These are phyloP conservation scores for Heterobasidion irregulare DNA, from an alignment of 1,284 basidiomycete genomes.

Conservation along the genomic window DNA sequence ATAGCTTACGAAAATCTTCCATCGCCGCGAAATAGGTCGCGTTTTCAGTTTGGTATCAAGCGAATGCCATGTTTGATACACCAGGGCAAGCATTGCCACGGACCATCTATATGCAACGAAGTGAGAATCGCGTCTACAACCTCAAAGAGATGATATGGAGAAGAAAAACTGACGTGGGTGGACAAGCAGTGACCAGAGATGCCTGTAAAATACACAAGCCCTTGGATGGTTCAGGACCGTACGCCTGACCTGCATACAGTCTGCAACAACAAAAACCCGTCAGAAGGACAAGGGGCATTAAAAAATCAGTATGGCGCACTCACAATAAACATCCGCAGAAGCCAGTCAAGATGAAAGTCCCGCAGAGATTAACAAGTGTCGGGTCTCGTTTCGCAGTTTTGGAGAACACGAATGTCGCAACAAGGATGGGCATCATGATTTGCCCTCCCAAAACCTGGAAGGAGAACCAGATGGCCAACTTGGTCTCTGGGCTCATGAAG, in stretches of 20 bases:
- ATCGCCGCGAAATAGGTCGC: neutral
- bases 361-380: conserved; percentile 43
- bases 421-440: conserved; percentile 37
- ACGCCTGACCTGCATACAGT: conserved; percentile 25
- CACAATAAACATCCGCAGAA: conserved; percentile 31
- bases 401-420: conserved; percentile 35
- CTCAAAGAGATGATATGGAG: neutral
- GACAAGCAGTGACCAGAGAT: conserved; percentile 31
- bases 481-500: neutral
- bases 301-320: conserved; percentile 18
- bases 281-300: neutral
- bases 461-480: conserved; percentile 27
- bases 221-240: conserved; percentile 30
- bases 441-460: conserved; percentile 42
- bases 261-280: conserved; percentile 7
- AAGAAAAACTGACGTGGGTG: conserved; percentile 31
- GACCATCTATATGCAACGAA: conserved; percentile 23
- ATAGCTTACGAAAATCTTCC: neutral
- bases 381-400: conserved; percentile 31
- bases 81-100: conserved; percentile 20
- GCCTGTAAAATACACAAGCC: conserved; percentile 36
- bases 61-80: neutral
- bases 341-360: conserved; percentile 32
- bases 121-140: neutral
- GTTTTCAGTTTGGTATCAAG: neutral